Conservation (phyloP, 2,329 filamentous ascomycete genomes). For the Sporothrix euskadiensis region DNA sequence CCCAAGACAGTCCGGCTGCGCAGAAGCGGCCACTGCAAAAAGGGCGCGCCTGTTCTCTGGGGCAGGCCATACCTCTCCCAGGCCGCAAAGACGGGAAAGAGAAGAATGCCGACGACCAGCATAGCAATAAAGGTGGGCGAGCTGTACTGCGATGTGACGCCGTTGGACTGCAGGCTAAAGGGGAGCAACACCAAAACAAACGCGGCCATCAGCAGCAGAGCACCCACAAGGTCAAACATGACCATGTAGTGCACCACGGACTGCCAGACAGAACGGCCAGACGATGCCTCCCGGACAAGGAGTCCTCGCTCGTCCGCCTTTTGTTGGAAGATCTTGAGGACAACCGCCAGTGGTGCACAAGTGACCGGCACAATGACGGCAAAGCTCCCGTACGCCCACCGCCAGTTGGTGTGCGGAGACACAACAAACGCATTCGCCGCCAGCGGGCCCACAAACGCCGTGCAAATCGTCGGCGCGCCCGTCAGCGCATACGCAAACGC, state of each 20-base stretch:
- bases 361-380: conserved; percentile 63
- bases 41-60: conserved; percentile 39
- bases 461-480: conserved; percentile 66
- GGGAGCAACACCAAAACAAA: conserved; percentile 67
- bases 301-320: conserved; percentile 60
- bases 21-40: conserved; percentile 49
- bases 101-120: conserved; percentile 42
- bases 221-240: conserved; percentile 66
- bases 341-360: conserved; percentile 57
- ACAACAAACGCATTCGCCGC: conserved; percentile 55
- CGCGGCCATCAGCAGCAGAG: conserved; percentile 62
- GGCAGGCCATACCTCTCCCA: conserved; percentile 41
- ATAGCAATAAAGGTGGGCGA: conserved; percentile 47
- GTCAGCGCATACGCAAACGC: conserved; percentile 65
- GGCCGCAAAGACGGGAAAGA: conserved; percentile 44
- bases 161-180: conserved; percentile 57
- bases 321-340: conserved; percentile 59
- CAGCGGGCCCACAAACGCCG: conserved; percentile 63
- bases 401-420: conserved; percentile 52
- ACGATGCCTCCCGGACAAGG: conserved; percentile 41
- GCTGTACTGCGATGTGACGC: conserved; percentile 43
- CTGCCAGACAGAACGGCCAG: conserved; percentile 49
- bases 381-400: conserved; percentile 69
- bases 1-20: conserved; percentile 50
- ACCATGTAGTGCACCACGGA: conserved; percentile 55